These are phyloP conservation scores for Lachnellula suecica DNA, from an alignment of 2,329 filamentous ascomycete species.

Conservation along the genomic window DNA sequence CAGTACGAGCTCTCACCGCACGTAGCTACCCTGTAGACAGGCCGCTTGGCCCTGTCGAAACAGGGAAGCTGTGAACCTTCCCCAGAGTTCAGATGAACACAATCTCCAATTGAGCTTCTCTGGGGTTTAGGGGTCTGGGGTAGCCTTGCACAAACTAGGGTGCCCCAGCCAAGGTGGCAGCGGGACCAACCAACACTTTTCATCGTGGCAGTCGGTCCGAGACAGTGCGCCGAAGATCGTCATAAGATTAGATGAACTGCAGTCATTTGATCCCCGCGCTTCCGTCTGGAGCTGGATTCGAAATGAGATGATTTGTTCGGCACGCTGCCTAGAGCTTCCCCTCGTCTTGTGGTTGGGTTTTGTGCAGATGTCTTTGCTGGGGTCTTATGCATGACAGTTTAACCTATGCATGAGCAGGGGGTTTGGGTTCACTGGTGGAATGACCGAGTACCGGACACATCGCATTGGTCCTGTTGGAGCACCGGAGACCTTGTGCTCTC, in stretches of 20 bases:
- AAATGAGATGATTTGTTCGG: background rate
- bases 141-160: background rate
- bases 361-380: background rate
- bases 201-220: background rate
- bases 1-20: background rate
- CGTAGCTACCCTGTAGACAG: background rate
- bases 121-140: slow-evolving; percentile 2
- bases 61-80: background rate
- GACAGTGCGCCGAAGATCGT: background rate
- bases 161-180: background rate
- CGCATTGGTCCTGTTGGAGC: background rate
- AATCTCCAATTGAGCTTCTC: slow-evolving; percentile 1
- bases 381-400: background rate
- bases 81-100: slow-evolving; percentile 8
- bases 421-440: background rate
- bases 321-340: background rate
- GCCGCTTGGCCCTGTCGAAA: background rate
- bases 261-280: background rate
- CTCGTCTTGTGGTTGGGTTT: background rate
- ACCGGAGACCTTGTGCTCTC: background rate
- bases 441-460: background rate
- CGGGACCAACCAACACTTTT: background rate
- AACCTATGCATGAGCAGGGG: background rate
- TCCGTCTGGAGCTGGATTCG: too few relatives aligned
- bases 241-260: background rate